These are phyloP conservation scores for Magnusiomyces suaveolens DNA, from an alignment of 1,139 yeast species.

Conservation along the genomic window DNA sequence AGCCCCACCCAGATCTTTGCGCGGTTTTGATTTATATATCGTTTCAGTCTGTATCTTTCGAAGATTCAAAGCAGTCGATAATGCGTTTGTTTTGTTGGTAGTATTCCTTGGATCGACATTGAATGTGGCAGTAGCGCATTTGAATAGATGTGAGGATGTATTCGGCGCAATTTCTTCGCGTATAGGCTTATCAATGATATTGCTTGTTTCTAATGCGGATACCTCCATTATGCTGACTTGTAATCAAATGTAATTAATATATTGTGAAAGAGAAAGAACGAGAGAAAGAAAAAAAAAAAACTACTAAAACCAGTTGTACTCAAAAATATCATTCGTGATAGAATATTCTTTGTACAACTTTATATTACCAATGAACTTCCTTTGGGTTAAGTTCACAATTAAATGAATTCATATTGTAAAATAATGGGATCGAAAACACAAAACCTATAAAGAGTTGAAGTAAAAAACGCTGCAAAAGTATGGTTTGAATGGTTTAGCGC, in stretches of 20 bases:
- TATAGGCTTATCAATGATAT: not conserved
- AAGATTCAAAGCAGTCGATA: conserved; percentile 1
- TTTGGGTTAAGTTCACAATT: too few relatives aligned
- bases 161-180: not conserved
- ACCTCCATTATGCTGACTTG: too few relatives aligned
- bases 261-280: not conserved
- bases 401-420: too few relatives aligned
- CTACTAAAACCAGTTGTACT: not conserved
- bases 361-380: not conserved
- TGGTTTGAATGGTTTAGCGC: too few relatives aligned
- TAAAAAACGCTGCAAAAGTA: too few relatives aligned
- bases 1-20: not conserved
- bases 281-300: not conserved
- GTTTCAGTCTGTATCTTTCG: not conserved
- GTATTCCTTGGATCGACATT: not conserved
- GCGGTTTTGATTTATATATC: not conserved
- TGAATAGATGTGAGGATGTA: not conserved
- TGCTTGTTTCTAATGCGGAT: not conserved
- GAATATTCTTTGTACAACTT: conserved; percentile 4
- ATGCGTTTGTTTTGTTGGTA: not conserved
- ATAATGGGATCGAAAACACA: too few relatives aligned
- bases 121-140: not conserved
- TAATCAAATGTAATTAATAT: too few relatives aligned
- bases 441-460: too few relatives aligned
- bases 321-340: not conserved